Evolutionary conservation across 352 stramenopile species (phyloP).

Genomic region (Aphanomyces stellatus): DNA sequence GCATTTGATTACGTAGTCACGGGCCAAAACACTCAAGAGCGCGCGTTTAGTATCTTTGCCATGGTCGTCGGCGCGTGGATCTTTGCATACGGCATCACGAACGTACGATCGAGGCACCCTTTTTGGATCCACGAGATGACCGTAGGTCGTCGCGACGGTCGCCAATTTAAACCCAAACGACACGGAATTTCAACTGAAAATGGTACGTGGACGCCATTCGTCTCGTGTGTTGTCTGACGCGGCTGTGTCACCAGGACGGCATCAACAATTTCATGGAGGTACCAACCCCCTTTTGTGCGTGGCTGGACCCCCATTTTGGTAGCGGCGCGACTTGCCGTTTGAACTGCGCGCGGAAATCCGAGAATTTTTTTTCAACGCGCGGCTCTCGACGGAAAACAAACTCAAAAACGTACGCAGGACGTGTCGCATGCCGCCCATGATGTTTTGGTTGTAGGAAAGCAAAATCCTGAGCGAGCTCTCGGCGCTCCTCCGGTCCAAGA

Average conservation of each 20-base stretch:
- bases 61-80: slow-evolving; percentile 70
- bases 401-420: slow-evolving; percentile 39
- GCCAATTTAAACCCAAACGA: slow-evolving; percentile 61
- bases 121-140: background rate
- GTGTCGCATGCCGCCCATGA: background rate
- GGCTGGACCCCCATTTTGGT: background rate
- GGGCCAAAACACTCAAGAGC: slow-evolving; percentile 41
- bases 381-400: slow-evolving; percentile 62
- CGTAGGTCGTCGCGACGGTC: slow-evolving; percentile 26
- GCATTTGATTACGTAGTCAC: slow-evolving; percentile 27
- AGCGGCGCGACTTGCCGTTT: slow-evolving; percentile 51
- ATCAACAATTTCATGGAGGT: slow-evolving; percentile 79
- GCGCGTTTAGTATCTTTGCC: slow-evolving; percentile 57
- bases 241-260: slow-evolving; percentile 38
- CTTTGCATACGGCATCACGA: slow-evolving; percentile 76
- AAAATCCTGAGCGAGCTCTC: slow-evolving; percentile 67
- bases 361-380: slow-evolving; percentile 74
- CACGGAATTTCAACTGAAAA: slow-evolving; percentile 56
- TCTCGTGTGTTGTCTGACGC: background rate
- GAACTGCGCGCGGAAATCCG: slow-evolving; percentile 68
- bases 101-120: slow-evolving; percentile 36
- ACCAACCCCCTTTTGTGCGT: background rate
- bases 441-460: slow-evolving; percentile 25
- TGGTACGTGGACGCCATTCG: slow-evolving; percentile 23
- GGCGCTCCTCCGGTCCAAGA: slow-evolving; percentile 63